Percentiles rank a stretch among this genome's conserved stretches.
phyloP scores from a whole-genome alignment of 2,329 filamentous ascomycete species.

The Basipetospora chlamydospora region DNA sequence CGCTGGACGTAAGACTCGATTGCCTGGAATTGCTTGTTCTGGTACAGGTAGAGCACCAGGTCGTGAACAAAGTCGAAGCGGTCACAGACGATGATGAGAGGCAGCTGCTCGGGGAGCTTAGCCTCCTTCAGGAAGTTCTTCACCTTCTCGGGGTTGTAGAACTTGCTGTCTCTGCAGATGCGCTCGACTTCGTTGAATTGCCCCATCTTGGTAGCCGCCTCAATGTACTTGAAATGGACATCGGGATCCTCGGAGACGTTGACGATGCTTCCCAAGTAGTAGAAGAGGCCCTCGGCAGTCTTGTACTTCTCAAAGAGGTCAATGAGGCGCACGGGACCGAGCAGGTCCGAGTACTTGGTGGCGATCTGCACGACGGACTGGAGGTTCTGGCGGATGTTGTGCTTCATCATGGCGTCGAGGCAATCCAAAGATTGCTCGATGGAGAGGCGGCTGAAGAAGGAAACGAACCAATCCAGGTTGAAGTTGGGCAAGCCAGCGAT shows the following conservation, averaged over 20 bases:
- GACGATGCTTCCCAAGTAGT: slow-evolving; percentile 95
- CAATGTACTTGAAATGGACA: slow-evolving; percentile 98
- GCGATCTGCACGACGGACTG: slow-evolving; percentile 90
- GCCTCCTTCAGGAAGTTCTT: slow-evolving; percentile 99
- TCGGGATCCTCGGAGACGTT: slow-evolving; percentile 92
- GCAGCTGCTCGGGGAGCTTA: slow-evolving; percentile 78
- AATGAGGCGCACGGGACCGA: slow-evolving; percentile 76
- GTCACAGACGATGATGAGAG: slow-evolving; percentile 95
- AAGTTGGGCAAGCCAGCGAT: slow-evolving; percentile 72
- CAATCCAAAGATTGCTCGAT: slow-evolving; percentile 91
- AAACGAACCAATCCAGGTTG: slow-evolving; percentile 78
- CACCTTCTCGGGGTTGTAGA: slow-evolving; percentile 85
- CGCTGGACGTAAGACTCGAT: slow-evolving; percentile 97
- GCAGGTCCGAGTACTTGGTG: slow-evolving; percentile 93
- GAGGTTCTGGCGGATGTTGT: slow-evolving; percentile 93
- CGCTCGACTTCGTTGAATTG: slow-evolving; percentile 95
- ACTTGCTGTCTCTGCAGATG: slow-evolving; percentile 86
- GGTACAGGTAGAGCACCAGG: slow-evolving; percentile 89
- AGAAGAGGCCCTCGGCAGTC: slow-evolving; percentile 91
- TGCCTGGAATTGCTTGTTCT: slow-evolving; percentile 97
- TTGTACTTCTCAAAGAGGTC: slow-evolving; percentile 96
- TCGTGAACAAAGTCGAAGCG: slow-evolving; percentile 99
- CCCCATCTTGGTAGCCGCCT: slow-evolving; percentile 84
- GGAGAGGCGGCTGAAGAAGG: slow-evolving; percentile 86
- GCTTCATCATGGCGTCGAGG: slow-evolving; percentile 89